phyloP scores from a whole-genome alignment of 176 grass and related monocot species.

The Puccinellia tenuiflora region DNA sequence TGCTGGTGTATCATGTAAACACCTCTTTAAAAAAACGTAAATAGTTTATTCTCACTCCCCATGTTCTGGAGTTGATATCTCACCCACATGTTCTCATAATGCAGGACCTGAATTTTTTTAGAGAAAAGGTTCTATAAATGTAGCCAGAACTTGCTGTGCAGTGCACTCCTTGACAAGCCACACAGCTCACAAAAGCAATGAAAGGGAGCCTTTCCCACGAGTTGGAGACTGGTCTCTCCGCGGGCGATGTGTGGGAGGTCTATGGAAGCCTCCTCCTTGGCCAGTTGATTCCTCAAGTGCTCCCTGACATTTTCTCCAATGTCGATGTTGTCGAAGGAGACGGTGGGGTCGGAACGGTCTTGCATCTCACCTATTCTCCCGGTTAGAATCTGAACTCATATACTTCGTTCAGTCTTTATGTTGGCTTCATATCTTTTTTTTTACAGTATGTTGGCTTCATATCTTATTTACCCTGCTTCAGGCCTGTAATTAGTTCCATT shows the following conservation, averaged over 20 bases:
- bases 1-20: no score
- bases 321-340: slow-evolving; percentile 25
- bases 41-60: no score
- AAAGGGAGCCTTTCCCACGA: slow-evolving; percentile 16
- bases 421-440: not conserved
- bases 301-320: slow-evolving; percentile 15
- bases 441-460: no score
- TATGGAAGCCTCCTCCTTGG: not conserved
- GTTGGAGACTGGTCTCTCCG: not conserved
- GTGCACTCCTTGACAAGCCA: not conserved
- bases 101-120: not conserved
- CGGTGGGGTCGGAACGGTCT: slow-evolving; percentile 3
- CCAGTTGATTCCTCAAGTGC: slow-evolving; percentile 1
- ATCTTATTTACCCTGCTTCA: not conserved
- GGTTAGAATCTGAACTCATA: not conserved
- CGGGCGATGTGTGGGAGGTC: slow-evolving; percentile 9
- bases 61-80: not conserved
- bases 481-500: not conserved
- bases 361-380: not conserved
- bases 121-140: not conserved
- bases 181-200: not conserved
- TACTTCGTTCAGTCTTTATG: not conserved
- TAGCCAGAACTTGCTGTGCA: not conserved
- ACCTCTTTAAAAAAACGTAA: no score
- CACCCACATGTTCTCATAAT: not conserved